Evolutionary conservation across 192 early-diverging fungal species (phyloP), one percentile per base, ranked within the genome.

Genomic region (Dissophora globulifera): DNA sequence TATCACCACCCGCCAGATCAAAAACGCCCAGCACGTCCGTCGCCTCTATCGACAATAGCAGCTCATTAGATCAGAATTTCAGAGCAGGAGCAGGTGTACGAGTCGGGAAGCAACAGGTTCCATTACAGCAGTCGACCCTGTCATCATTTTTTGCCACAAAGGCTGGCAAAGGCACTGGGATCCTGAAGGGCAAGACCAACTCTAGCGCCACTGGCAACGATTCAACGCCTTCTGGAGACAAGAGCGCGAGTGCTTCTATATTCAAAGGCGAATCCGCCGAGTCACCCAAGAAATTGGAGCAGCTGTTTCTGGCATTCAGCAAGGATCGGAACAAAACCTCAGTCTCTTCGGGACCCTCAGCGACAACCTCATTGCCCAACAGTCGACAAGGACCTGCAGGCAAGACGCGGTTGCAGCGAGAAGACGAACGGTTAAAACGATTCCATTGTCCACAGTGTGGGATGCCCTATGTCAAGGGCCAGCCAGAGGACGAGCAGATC

Each of bases 391-490:
- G n/a, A n/a, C n/a, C n/a, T n/a, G n/a, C n/a, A n/a, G n/a, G n/a
- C n/a, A 47, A 4, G 43, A 12, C 43, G 50, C 48, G 23, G 42
- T 53, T 69, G 65, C 62, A 58, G 8, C 66, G 63, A n/a, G 82
- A 78, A 41, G 69, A 61, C 45, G 71, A 67, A 38, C 62, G 51
- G 20, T 65, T 43, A 29, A 58, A 65, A 26, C 64, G 46, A 17
- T 66, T 49, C 47, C 82, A 76, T 23, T 83, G 82, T 50, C 74
- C 79, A 19, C 68, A 81, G 29, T 83, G 82, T 31, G 42, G 69
- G 26, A 83, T 83, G 82, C 78, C 75, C 6, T 83, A 79, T 60
- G 67, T 54, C n/a, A 54, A 51, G 9, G 82, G 82, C n/a, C 75
- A 67, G 12, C 22, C 46, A 0, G 82, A 79, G 35, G 82, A 83